These are phyloP conservation scores for Aspergillus thermomutatus DNA, from an alignment of 2,329 filamentous ascomycete genomes.

Conservation along the genomic window DNA sequence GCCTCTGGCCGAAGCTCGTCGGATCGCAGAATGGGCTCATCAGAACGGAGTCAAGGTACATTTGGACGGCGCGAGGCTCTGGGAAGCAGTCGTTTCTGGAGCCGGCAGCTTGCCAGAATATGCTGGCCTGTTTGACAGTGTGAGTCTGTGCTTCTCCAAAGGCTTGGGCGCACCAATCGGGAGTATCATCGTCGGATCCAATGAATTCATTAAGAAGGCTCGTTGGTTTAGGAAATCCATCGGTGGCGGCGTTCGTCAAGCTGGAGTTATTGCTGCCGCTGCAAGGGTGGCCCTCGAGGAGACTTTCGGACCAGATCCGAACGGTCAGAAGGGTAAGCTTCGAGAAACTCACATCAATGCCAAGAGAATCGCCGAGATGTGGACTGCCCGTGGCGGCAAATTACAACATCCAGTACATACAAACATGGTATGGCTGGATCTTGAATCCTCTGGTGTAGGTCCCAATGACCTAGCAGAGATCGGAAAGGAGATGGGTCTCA, in stretches of 20 bases:
- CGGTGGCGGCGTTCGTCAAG: slow-evolving; percentile 73
- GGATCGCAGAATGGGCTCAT: slow-evolving; percentile 68
- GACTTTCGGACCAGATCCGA: slow-evolving; percentile 62
- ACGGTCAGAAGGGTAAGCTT: slow-evolving; percentile 61
- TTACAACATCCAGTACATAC: slow-evolving; percentile 70
- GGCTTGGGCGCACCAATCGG: slow-evolving; percentile 79
- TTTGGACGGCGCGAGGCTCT: slow-evolving; percentile 74
- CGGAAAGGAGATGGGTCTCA: slow-evolving; percentile 57
- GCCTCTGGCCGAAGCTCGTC: slow-evolving; percentile 67
- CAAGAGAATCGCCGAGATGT: slow-evolving; percentile 60
- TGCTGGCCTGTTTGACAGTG: slow-evolving; percentile 66
- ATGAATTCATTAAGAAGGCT: slow-evolving; percentile 60
- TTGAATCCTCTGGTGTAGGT: slow-evolving; percentile 58
- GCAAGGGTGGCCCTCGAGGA: slow-evolving; percentile 75
- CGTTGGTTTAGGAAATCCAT: slow-evolving; percentile 78
- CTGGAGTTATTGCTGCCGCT: slow-evolving; percentile 71
- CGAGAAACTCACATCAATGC: slow-evolving; percentile 60
- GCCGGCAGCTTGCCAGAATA: slow-evolving; percentile 66
- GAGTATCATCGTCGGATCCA: slow-evolving; percentile 64
- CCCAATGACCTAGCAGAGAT: slow-evolving; percentile 52
- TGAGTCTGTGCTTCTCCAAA: slow-evolving; percentile 78
- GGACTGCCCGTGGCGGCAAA: slow-evolving; percentile 67
- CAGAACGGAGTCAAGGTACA: slow-evolving; percentile 66
- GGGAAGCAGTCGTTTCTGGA: slow-evolving; percentile 73
- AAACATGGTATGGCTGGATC: slow-evolving; percentile 88